phyloP scores from a whole-genome alignment of 2,329 filamentous ascomycete genomes.

The Lithohypha guttulata region DNA sequence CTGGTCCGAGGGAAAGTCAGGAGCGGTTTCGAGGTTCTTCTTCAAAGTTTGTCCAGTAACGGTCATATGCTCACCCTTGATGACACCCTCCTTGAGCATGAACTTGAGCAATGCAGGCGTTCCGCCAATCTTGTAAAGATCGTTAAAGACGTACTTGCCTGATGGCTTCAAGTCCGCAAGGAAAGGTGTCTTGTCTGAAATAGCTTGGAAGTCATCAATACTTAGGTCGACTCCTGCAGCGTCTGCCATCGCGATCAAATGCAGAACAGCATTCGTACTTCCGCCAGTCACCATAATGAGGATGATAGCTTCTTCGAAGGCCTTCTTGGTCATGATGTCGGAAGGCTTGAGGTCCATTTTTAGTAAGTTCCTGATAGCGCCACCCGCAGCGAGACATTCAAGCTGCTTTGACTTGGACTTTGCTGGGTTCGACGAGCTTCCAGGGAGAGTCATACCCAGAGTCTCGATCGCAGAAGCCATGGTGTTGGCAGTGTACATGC shows the following conservation, averaged over 20 bases:
- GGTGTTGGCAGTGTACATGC: slow-evolving; percentile 73
- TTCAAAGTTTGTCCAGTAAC: slow-evolving; percentile 50
- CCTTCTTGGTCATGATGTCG: slow-evolving; percentile 68
- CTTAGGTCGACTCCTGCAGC: slow-evolving; percentile 70
- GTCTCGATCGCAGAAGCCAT: slow-evolving; percentile 66
- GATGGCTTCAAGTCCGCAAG: slow-evolving; percentile 75
- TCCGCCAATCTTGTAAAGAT: slow-evolving; percentile 46
- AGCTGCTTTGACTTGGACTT: slow-evolving; percentile 59
- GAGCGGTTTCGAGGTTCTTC: slow-evolving; percentile 48
- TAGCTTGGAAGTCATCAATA: slow-evolving; percentile 75
- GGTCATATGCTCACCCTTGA: slow-evolving; percentile 50
- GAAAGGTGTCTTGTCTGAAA: slow-evolving; percentile 69
- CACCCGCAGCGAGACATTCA: slow-evolving; percentile 62
- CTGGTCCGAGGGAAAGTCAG: slow-evolving; percentile 57
- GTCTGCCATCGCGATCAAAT: slow-evolving; percentile 75
- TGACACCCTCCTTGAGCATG: slow-evolving; percentile 46
- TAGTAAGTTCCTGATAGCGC: slow-evolving; percentile 63
- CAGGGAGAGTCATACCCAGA: slow-evolving; percentile 69
- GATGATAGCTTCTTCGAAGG: slow-evolving; percentile 78
- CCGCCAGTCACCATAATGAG: slow-evolving; percentile 73
- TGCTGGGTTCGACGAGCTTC: slow-evolving; percentile 69
- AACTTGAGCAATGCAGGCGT: slow-evolving; percentile 49
- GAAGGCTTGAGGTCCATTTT: slow-evolving; percentile 65
- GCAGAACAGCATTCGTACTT: slow-evolving; percentile 76
- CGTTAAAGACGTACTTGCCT: slow-evolving; percentile 52